These are phyloP conservation scores for Didymella pinodella DNA, from an alignment of 2,329 filamentous ascomycete species.

Conservation along the genomic window DNA sequence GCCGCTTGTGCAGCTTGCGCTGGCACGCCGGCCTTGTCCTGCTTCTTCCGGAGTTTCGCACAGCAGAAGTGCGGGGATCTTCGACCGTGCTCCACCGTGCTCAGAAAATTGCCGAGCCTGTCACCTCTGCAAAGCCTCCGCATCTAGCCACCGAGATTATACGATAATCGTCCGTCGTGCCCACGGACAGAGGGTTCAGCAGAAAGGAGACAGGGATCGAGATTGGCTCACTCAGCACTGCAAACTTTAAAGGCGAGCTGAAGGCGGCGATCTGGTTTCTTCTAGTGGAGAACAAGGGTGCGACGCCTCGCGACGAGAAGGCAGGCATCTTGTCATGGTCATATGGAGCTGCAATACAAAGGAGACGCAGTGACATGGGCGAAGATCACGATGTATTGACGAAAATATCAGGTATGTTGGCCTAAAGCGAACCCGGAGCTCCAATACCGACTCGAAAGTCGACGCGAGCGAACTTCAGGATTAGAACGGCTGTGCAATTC, in stretches of 20 bases:
- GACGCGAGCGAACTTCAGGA: constrained; percentile 49
- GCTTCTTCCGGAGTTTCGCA: constrained; percentile 30
- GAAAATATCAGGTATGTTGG: constrained; percentile 38
- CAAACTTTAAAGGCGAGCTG: background rate
- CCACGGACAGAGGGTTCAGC: constrained; percentile 10
- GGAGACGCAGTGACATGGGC: constrained; percentile 4
- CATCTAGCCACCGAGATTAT: constrained; percentile 23
- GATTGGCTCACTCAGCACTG: background rate
- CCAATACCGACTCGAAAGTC: constrained; percentile 46
- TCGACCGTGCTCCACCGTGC: constrained; percentile 12
- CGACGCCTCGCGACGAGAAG: constrained; percentile 16
- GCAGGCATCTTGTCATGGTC: constrained; percentile 6
- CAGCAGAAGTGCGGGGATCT: constrained; percentile 28
- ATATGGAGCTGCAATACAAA: constrained; percentile 5
- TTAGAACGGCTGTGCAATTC: constrained; percentile 51
- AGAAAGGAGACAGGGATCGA: background rate
- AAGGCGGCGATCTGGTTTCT: background rate
- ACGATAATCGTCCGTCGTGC: constrained; percentile 12
- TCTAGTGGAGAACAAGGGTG: constrained; percentile 1
- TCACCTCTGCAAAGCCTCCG: background rate
- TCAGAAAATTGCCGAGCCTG: constrained; percentile 11
- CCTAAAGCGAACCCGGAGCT: constrained; percentile 53
- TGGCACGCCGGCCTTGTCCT: constrained; percentile 16
- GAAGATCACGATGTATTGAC: constrained; percentile 10
- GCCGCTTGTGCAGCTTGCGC: constrained; percentile 19